These are phyloP conservation scores for Trypanosomatidae sp. DNA, from an alignment of 208 protist species.

Conservation along the genomic window DNA sequence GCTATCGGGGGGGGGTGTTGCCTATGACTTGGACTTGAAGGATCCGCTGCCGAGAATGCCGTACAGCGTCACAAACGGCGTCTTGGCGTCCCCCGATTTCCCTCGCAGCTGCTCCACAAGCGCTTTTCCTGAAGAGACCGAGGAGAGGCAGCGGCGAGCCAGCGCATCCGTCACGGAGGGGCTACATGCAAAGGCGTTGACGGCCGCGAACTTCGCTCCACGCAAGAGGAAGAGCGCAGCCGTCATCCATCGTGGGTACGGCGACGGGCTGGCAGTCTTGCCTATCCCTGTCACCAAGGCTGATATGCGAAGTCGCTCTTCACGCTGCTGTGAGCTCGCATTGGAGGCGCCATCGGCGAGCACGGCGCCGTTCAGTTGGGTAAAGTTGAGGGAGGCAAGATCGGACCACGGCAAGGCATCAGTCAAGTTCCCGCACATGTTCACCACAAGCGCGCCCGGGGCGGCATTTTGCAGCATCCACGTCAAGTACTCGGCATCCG, in stretches of 20 bases:
- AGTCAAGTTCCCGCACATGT: conserved; percentile 48
- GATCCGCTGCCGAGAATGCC: conserved; percentile 19
- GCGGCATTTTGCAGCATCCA: conserved; percentile 32
- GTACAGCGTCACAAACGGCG: conserved; percentile 37
- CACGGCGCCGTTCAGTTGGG: conserved; percentile 46
- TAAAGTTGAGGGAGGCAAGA: conserved; percentile 39
- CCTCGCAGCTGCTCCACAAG: conserved; percentile 34
- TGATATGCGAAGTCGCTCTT: conserved; percentile 46
- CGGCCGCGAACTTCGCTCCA: conserved; percentile 57
- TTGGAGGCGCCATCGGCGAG: conserved; percentile 48
- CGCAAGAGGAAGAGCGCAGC: conserved; percentile 66
- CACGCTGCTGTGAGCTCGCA: conserved; percentile 48
- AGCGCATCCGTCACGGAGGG: conserved; percentile 38
- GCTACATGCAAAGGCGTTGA: conserved; percentile 42
- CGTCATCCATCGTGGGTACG: conserved; percentile 37
- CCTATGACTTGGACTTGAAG: conserved; percentile 29
- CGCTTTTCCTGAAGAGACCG: conserved; percentile 37
- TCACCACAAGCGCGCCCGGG: conserved; percentile 24
- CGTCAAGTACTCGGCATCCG: conserved; percentile 39
- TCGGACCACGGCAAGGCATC: conserved; percentile 33
- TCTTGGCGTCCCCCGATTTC: conserved; percentile 36
- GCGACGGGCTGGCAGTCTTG: background rate
- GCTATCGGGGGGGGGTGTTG: background rate
- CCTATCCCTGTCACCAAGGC: background rate
- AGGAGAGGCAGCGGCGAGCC: conserved; percentile 35